Evolutionary conservation across 2,329 filamentous ascomycete species (phyloP).

Genomic region (Pestalotiopsis sp.): DNA sequence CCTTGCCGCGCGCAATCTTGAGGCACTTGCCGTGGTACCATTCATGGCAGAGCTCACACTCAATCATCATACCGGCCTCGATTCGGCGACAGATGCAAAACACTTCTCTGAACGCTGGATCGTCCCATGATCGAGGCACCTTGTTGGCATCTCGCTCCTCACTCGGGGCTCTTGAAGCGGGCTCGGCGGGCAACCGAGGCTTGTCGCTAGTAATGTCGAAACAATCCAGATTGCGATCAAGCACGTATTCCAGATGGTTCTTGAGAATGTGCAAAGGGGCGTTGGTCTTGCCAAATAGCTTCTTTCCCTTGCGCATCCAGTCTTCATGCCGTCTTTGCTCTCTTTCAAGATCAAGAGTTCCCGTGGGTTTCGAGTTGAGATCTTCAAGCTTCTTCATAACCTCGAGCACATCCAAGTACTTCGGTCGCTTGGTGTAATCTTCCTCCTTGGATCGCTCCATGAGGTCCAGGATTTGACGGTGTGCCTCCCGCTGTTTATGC

Average conservation of each 20-base stretch:
- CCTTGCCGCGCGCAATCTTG: slow-evolving; percentile 95
- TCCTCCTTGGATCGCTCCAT: slow-evolving; percentile 75
- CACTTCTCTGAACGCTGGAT: slow-evolving; percentile 72
- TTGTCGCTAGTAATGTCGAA: slow-evolving; percentile 87
- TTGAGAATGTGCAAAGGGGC: slow-evolving; percentile 95
- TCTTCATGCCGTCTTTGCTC: slow-evolving; percentile 95
- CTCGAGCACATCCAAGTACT: slow-evolving; percentile 87
- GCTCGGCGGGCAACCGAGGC: slow-evolving; percentile 87
- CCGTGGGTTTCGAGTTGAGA: slow-evolving; percentile 88
- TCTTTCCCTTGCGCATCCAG: slow-evolving; percentile 99
- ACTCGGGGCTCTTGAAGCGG: slow-evolving; percentile 79
- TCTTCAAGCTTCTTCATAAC: slow-evolving; percentile 86
- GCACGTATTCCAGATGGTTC: slow-evolving; percentile 90
- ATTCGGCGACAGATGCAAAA: slow-evolving; percentile 95
- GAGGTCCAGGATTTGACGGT: slow-evolving; percentile 82
- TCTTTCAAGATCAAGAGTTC: slow-evolving; percentile 89
- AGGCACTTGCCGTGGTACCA: slow-evolving; percentile 99
- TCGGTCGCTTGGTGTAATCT: slow-evolving; percentile 79
- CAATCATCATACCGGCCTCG: slow-evolving; percentile 99
- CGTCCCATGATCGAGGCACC: slow-evolving; percentile 56
- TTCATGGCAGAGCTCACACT: slow-evolving; percentile 96
- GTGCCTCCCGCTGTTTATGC: slow-evolving; percentile 93
- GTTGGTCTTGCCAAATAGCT: slow-evolving; percentile 96
- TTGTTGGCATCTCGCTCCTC: slow-evolving; percentile 50
- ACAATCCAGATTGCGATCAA: slow-evolving; percentile 86